phyloP scores from a whole-genome alignment of 2,329 filamentous ascomycete species.

The Neophaeococcomyces mojaviensis region DNA sequence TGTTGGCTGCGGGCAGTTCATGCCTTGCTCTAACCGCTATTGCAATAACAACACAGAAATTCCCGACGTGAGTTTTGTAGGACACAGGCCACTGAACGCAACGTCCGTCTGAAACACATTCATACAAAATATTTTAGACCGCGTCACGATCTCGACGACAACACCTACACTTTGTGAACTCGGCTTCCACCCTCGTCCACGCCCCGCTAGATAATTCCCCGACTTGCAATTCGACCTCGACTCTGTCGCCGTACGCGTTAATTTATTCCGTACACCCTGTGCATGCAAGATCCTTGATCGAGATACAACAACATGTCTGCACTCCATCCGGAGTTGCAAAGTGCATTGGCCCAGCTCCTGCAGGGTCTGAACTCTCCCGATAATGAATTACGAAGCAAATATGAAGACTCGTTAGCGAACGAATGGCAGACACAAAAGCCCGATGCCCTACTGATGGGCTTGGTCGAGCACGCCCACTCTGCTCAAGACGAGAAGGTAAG shows the following conservation, averaged over 20 bases:
- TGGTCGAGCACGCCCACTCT: constrained; percentile 82
- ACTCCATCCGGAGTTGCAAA: constrained; percentile 73
- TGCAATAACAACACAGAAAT: constrained; percentile 3
- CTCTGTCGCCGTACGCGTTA: constrained; percentile 2
- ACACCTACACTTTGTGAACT: no score
- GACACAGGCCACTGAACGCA: constrained; percentile 1
- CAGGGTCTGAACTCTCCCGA: constrained; percentile 83
- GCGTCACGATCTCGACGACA: neutral
- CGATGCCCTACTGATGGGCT: constrained; percentile 83
- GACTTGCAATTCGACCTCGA: neutral
- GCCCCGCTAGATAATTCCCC: no score
- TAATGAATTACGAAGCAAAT: constrained; percentile 74
- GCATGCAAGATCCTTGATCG: neutral
- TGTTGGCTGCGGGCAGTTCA: neutral
- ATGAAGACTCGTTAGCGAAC: constrained; percentile 82
- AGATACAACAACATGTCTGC: constrained; percentile 60
- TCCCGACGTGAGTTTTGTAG: constrained; percentile 1
- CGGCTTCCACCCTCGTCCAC: no score
- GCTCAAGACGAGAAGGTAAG: constrained; percentile 63
- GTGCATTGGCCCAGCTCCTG: constrained; percentile 77
- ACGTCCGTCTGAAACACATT: neutral
- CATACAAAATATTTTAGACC: neutral
- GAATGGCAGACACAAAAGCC: constrained; percentile 80
- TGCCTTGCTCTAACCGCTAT: constrained; percentile 1
- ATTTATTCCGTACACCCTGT: neutral